Base-by-base conservation (phyloP, 2,329 filamentous ascomycete species). In the Penicillium griseofulvum region DNA sequence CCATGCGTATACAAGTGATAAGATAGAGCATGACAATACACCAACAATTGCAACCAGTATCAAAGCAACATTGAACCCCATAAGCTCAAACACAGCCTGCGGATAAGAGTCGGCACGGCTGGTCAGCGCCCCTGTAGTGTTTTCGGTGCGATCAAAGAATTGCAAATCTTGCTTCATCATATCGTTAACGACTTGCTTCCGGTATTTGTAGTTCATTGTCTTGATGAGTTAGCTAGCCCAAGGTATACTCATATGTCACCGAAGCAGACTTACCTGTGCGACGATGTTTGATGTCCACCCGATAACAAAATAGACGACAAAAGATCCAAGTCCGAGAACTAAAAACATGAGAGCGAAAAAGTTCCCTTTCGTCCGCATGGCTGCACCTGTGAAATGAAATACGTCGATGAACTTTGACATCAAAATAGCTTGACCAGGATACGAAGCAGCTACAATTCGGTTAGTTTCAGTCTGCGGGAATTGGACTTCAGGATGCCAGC, bases 1-100 rank as follows among this genome's bases (percentile, higher is more conserved):
- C 78, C 78, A 84, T 0, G 78, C 77, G 44, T 72, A 72, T 2
- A 67, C 74, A 7, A 84, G 69, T 4, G 76, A 76, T 1, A 84
- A 66, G 9, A 80, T 69, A 14, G 74, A 72, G 57, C 75, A 79
- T 1, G 77, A 74, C 1, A 81, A 9, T 0, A 83, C 59, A 37
- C 78, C 82, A 48, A 80, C 67, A 1, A 77, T 48, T 43, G 78
- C 74, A 57, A 80, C 74, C n/a, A 80, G 54, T 12, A 84, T 74
- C 2, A 83, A 63, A 1, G 72, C 72, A 9, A 81, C 52, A 56
- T 81, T 84, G 49, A 78, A 75, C 0, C 78, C 78, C 34, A 83
- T 68, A 0, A 84, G 68, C 53, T 83, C 80, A 14, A 61, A 47
- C 10, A 66, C 49, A 1, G 58, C 59, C 48, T 81, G 76, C 1